phyloP scores from a whole-genome alignment of 768 basidiomycete species.

The Xerocomellus dryophilus region DNA sequence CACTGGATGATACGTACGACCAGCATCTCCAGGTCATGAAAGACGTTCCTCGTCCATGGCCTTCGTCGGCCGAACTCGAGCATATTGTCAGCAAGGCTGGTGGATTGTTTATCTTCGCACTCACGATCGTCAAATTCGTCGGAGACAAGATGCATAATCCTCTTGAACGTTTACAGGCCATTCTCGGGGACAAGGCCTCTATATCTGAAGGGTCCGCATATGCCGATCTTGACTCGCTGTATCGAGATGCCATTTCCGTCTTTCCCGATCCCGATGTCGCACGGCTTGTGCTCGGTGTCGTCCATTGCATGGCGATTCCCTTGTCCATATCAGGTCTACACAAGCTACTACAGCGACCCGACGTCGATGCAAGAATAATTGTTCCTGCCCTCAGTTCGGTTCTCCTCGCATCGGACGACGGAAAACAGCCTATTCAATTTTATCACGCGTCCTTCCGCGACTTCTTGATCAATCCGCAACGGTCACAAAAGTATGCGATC shows the following conservation, averaged over 20 bases:
- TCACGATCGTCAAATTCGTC: slow-evolving; percentile 29
- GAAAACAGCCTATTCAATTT: slow-evolving; percentile 19
- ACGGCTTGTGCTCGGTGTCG: slow-evolving; percentile 19
- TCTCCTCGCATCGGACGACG: slow-evolving; percentile 19
- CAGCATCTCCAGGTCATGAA: slow-evolving; percentile 21
- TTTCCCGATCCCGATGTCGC: slow-evolving; percentile 17
- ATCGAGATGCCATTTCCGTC: slow-evolving; percentile 18
- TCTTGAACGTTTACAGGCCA: slow-evolving; percentile 10
- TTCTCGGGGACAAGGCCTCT: slow-evolving; percentile 6
- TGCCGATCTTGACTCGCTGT: slow-evolving; percentile 18
- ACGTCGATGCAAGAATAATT: slow-evolving; percentile 15
- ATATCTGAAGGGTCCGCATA: slow-evolving; percentile 12
- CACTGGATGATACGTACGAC: slow-evolving; percentile 18
- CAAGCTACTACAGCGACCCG: slow-evolving; percentile 9
- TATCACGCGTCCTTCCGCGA: slow-evolving; percentile 24
- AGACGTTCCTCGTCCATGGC: slow-evolving; percentile 24
- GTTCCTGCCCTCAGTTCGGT: slow-evolving; percentile 18
- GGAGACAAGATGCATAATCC: slow-evolving; percentile 17
- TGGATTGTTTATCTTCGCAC: slow-evolving; percentile 30
- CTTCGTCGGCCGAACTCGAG: slow-evolving; percentile 20
- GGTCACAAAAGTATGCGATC: slow-evolving; percentile 15
- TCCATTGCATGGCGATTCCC: slow-evolving; percentile 13
- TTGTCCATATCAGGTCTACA: slow-evolving; percentile 15
- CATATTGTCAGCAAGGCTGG: slow-evolving; percentile 16
- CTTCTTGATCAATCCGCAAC: slow-evolving; percentile 16